Evolutionary conservation across 805 yeast genomes (phyloP).

Genomic region (Schizosaccharomyces pombe): DNA sequence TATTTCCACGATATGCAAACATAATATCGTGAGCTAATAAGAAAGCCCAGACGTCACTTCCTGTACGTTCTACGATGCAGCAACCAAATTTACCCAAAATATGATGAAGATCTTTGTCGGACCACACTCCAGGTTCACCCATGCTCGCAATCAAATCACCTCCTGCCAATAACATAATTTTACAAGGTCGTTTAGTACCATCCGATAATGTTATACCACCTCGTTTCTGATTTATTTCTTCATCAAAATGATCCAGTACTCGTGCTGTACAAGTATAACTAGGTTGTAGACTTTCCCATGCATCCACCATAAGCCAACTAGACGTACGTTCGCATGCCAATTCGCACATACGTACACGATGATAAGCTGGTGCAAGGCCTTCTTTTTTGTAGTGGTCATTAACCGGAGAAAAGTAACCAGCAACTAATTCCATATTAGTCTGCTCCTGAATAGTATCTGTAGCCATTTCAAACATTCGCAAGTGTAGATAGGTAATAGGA

Average conservation of each 20-base stretch:
- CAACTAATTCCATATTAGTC: constrained; percentile 83
- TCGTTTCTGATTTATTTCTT: constrained; percentile 73
- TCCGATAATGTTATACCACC: constrained; percentile 45
- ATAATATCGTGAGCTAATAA: constrained; percentile 81
- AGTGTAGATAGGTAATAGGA: constrained; percentile 81
- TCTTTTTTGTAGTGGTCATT: constrained; percentile 79
- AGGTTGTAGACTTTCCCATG: constrained; percentile 91
- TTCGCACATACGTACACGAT: constrained; percentile 94
- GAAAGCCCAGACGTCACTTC: constrained; percentile 83
- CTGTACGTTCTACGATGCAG: constrained; percentile 87
- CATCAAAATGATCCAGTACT: constrained; percentile 87
- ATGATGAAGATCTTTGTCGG: constrained; percentile 80
- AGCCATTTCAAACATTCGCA: constrained; percentile 98
- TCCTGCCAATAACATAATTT: constrained; percentile 89
- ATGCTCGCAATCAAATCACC: constrained; percentile 92
- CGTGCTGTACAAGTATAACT: constrained; percentile 81
- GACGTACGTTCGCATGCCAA: constrained; percentile 91
- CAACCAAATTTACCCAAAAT: constrained; percentile 92
- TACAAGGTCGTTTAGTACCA: constrained; percentile 45
- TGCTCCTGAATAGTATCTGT: constrained; percentile 76
- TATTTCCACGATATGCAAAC: constrained; percentile 89
- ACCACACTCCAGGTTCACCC: constrained; percentile 99
- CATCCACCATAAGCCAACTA: constrained; percentile 96
- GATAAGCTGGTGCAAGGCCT: constrained; percentile 71
- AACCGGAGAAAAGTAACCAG: constrained; percentile 78